A percentile compares a stretch with the other conserved stretches of the same genome.
phyloP scores from a whole-genome alignment of 176 grass and related monocot species.

The Poa annua region DNA sequence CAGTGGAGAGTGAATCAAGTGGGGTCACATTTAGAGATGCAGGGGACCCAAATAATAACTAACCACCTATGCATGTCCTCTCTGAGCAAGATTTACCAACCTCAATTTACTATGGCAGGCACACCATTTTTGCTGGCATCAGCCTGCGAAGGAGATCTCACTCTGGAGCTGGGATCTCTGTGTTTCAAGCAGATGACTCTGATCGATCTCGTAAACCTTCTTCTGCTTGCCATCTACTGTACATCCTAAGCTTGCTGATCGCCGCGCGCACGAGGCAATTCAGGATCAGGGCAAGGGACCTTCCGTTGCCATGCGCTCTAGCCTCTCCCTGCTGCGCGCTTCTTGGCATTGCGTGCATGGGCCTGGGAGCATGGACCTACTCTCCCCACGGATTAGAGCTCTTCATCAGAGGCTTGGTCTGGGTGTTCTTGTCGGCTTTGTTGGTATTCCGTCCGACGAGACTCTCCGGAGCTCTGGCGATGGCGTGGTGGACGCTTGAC shows the following conservation, averaged over 20 bases:
- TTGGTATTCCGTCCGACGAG: slow-evolving; percentile 47
- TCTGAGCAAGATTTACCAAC: background rate
- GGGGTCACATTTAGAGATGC: background rate
- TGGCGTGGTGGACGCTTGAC: slow-evolving; percentile 59
- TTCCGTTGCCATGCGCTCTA: slow-evolving; percentile 11
- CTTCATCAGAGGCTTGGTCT: slow-evolving; percentile 47
- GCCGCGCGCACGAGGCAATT: slow-evolving; percentile 34
- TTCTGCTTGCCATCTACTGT: slow-evolving; percentile 50
- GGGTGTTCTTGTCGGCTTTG: slow-evolving; percentile 54
- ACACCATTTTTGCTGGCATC: slow-evolving; percentile 20
- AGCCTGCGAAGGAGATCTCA: background rate
- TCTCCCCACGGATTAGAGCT: background rate
- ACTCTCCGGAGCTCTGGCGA: slow-evolving; percentile 29
- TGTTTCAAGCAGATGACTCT: too few species aligned
- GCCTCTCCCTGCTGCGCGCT: slow-evolving; percentile 48
- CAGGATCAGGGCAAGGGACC: background rate
- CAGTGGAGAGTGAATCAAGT: background rate
- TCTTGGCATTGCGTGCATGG: slow-evolving; percentile 37
- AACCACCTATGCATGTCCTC: background rate
- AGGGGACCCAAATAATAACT: background rate
- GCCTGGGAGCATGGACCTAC: slow-evolving; percentile 35
- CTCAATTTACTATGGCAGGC: slow-evolving; percentile 19
- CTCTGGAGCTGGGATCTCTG: slow-evolving; percentile 48
- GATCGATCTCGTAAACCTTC: slow-evolving; percentile 48
- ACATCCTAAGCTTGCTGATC: slow-evolving; percentile 36